Evolutionary conservation across 2,329 filamentous ascomycete species (phyloP).

Genomic region (Cercospora beticola): DNA sequence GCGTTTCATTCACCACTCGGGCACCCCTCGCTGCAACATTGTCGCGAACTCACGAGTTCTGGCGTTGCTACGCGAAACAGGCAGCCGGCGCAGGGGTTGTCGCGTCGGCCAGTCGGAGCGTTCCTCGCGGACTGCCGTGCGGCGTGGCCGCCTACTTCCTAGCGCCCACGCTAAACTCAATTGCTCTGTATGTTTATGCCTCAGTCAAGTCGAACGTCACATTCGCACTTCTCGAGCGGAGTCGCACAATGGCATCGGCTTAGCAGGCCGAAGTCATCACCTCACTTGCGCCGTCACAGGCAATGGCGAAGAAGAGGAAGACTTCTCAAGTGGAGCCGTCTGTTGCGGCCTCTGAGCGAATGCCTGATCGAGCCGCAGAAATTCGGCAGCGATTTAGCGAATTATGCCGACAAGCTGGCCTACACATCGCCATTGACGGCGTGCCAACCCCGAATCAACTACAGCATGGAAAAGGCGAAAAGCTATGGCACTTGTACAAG

Average conservation of each 20-base stretch:
- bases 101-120: conserved; percentile 2
- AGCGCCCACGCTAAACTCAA: not conserved
- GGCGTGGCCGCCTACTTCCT: not conserved
- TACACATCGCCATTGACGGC: not conserved
- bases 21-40: not conserved
- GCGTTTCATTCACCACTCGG: not conserved
- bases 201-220: not conserved
- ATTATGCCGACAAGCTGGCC: conserved; percentile 10
- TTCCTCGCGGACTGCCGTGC: not conserved
- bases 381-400: not conserved
- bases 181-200: not conserved
- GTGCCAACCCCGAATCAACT: not conserved
- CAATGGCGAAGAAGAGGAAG: conserved; percentile 16
- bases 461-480: not conserved
- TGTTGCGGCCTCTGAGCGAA: not conserved
- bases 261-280: not conserved
- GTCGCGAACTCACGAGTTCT: conserved; percentile 3
- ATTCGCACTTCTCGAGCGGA: not conserved
- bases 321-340: conserved; percentile 15
- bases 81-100: not conserved
- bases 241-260: not conserved
- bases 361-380: not conserved
- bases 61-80: conserved; percentile 9
- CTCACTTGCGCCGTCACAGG: not conserved
- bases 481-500: not conserved